Conservation (phyloP, 495 filamentous ascomycete genomes). For the Acidomyces sp. region DNA sequence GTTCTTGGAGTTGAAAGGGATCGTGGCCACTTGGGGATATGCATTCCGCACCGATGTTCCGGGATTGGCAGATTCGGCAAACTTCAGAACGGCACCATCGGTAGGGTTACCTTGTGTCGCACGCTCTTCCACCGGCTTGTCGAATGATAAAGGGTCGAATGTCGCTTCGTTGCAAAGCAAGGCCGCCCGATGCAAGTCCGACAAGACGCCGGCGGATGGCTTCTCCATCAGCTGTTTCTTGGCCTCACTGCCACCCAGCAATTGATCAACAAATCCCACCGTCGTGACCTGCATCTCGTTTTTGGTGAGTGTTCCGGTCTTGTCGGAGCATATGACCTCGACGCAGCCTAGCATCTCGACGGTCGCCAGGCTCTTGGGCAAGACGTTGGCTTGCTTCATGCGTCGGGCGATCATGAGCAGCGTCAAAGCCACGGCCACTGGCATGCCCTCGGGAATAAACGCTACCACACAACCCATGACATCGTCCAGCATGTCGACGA, state of each 20-base stretch:
- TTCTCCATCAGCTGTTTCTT: neutral
- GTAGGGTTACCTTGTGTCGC: slow-evolving; percentile 28
- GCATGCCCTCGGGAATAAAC: slow-evolving; percentile 31
- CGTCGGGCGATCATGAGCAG: slow-evolving; percentile 28
- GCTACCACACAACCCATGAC: slow-evolving; percentile 30
- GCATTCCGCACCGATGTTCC: neutral
- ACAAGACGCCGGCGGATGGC: neutral
- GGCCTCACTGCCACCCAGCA: slow-evolving; percentile 1
- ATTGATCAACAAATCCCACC: slow-evolving; percentile 7
- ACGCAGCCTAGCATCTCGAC: slow-evolving; percentile 29
- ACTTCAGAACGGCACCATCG: slow-evolving; percentile 26
- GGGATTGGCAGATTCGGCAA: slow-evolving; percentile 16
- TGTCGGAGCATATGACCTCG: slow-evolving; percentile 25
- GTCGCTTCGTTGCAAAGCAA: slow-evolving; percentile 26
- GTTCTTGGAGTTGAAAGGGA: slow-evolving; percentile 31
- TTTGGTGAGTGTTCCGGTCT: slow-evolving; percentile 38
- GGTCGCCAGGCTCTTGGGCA: slow-evolving; percentile 26
- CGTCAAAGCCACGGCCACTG: slow-evolving; percentile 28
- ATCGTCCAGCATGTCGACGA: slow-evolving; percentile 25
- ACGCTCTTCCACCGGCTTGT: slow-evolving; percentile 24
- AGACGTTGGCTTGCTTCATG: slow-evolving; percentile 27
- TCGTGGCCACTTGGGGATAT: slow-evolving; percentile 19
- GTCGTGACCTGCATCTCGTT: slow-evolving; percentile 15
- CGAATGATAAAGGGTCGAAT: slow-evolving; percentile 21
- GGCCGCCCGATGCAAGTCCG: slow-evolving; percentile 20